A percentile compares a stretch with the other conserved stretches of the same genome.
Evolutionary conservation across 192 early-diverging fungal genomes (phyloP).

Genomic region (Paraglomus brasilianum): DNA sequence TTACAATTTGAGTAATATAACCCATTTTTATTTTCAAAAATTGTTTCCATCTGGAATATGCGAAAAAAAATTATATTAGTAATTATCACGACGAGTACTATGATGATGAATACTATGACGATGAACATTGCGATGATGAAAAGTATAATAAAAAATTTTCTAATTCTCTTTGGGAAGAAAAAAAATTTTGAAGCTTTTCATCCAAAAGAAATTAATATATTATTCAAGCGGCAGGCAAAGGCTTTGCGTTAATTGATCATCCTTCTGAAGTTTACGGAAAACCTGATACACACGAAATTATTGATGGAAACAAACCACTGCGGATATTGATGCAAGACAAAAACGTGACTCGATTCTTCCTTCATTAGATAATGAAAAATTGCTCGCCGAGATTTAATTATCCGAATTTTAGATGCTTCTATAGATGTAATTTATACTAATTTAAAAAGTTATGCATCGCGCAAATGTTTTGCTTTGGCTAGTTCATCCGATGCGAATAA

Average conservation of each 20-base stretch:
- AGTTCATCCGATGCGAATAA: too few species aligned
- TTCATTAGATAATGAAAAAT: not conserved
- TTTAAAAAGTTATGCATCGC: too few species aligned
- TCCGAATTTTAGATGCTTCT: not conserved
- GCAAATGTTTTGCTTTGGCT: too few species aligned
- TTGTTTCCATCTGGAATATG: slow-evolving; percentile 10
- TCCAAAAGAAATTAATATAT: not conserved
- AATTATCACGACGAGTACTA: too few species aligned
- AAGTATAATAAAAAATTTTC: too few species aligned
- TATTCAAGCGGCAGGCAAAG: too few species aligned
- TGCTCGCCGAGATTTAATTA: not conserved
- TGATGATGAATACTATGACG: too few species aligned
- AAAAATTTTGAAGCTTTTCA: not conserved
- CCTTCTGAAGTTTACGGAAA: not conserved
- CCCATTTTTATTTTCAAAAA: slow-evolving; percentile 23
- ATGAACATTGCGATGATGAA: too few species aligned
- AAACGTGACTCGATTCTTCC: not conserved
- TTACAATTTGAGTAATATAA: slow-evolving; percentile 19
- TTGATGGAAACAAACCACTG: too few species aligned
- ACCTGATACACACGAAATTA: not conserved
- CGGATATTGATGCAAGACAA: too few species aligned
- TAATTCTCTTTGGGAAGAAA: slow-evolving; percentile 18
- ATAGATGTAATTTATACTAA: not conserved
- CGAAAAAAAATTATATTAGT: too few species aligned
- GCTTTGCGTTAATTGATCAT: slow-evolving; percentile 3